phyloP scores from a whole-genome alignment of 805 yeast species.

The Kodamaea kaohsiungensis region DNA sequence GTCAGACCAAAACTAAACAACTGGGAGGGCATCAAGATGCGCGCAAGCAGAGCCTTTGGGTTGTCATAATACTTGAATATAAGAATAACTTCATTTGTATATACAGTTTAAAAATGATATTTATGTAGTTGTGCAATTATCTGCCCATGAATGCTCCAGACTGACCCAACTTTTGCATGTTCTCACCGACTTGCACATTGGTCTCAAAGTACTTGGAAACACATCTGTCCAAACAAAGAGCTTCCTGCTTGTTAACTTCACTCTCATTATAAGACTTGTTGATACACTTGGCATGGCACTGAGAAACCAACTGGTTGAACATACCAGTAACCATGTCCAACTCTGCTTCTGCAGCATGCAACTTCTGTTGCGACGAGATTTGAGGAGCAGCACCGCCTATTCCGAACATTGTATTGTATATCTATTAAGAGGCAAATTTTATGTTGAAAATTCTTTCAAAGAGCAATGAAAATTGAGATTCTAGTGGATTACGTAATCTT shows the following conservation, averaged over 20 bases:
- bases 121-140: conserved; percentile 17
- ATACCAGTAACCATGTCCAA: conserved; percentile 96
- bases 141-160: conserved; percentile 49
- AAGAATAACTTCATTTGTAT: conserved; percentile 7
- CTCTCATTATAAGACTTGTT: conserved; percentile 64
- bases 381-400: conserved; percentile 77
- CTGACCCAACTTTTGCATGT: conserved; percentile 50
- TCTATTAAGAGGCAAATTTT: conserved; percentile 8
- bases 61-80: neutral
- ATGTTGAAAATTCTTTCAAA: conserved; percentile 9
- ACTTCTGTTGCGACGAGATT: conserved; percentile 70
- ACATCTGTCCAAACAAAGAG: conserved; percentile 91
- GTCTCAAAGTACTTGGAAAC: conserved; percentile 94
- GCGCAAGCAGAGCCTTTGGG: conserved; percentile 39
- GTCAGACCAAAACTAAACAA: conserved; percentile 89
- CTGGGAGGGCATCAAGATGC: conserved; percentile 74
- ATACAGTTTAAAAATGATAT: conserved; percentile 10
- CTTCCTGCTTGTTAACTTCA: conserved; percentile 75
- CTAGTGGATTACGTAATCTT: conserved; percentile 9
- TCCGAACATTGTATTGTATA: conserved; percentile 57
- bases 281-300: conserved; percentile 88
- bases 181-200: conserved; percentile 91
- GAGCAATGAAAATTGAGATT: conserved; percentile 3
- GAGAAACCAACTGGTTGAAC: conserved; percentile 89
- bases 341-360: conserved; percentile 93